Conservation (phyloP, 306 rosid genomes). For the Fagus sylvatica region DNA sequence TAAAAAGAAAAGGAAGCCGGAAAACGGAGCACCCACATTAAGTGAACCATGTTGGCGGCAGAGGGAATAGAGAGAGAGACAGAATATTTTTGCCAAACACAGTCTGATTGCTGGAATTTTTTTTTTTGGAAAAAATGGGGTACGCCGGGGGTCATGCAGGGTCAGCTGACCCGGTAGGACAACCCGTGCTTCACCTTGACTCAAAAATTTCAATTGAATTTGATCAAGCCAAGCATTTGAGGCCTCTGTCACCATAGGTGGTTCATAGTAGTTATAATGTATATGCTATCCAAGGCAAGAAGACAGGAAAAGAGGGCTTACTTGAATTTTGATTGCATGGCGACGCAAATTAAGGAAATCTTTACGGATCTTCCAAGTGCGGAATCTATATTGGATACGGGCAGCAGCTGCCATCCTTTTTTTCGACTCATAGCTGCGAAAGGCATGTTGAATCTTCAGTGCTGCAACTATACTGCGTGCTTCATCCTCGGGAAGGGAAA, state of each 20-base stretch:
- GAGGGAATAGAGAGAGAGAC: no score
- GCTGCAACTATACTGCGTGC: slow-evolving; percentile 85
- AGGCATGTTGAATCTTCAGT: slow-evolving; percentile 96
- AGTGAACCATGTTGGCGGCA: no score
- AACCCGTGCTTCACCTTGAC: background rate
- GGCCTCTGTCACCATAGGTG: background rate
- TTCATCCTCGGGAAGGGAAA: slow-evolving; percentile 65
- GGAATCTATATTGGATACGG: slow-evolving; percentile 78
- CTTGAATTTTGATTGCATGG: slow-evolving; percentile 87
- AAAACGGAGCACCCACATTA: no score
- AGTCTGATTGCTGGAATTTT: background rate
- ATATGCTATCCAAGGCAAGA: slow-evolving; percentile 3
- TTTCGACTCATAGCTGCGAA: slow-evolving; percentile 59
- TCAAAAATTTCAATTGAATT: background rate
- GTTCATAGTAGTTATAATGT: background rate
- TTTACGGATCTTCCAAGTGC: slow-evolving; percentile 81
- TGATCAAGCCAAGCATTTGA: background rate
- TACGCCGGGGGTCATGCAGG: no score
- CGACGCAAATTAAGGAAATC: slow-evolving; percentile 77
- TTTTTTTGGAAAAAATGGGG: no score
- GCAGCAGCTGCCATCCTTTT: slow-evolving; percentile 77
- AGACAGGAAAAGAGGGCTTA: slow-evolving; percentile 39
- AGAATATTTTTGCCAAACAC: no score
- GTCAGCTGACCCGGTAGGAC: background rate
- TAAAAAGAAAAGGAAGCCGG: no score